Evolutionary conservation across 169 alveolate genomes (phyloP).

Genomic region (Plasmodium blacklocki): DNA sequence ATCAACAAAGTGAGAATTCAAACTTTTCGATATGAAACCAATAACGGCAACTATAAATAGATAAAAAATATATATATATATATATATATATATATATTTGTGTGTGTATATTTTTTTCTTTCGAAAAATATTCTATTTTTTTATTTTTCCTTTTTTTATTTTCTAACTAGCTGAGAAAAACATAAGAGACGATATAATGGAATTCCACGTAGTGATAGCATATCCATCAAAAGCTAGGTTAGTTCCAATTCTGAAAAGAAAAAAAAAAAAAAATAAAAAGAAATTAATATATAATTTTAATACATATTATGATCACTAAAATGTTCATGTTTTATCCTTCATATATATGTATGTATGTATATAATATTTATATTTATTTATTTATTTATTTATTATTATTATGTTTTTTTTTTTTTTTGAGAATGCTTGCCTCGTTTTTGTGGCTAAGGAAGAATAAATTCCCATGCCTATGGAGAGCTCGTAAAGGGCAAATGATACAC

Average conservation of each 20-base stretch:
- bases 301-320: neutral
- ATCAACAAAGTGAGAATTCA: slow-evolving; percentile 42
- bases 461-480: slow-evolving; percentile 85
- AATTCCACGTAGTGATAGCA: slow-evolving; percentile 58
- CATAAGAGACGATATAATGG: slow-evolving; percentile 57
- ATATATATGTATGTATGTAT: neutral
- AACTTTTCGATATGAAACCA: slow-evolving; percentile 49
- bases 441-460: slow-evolving; percentile 82
- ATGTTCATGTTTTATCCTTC: neutral
- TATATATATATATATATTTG: too few species aligned
- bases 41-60: slow-evolving; percentile 34
- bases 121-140: neutral
- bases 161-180: slow-evolving; percentile 63
- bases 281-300: neutral
- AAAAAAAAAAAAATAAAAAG: neutral
- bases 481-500: slow-evolving; percentile 81
- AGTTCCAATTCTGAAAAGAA: slow-evolving; percentile 55
- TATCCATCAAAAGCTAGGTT: slow-evolving; percentile 64
- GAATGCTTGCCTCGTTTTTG: slow-evolving; percentile 67
- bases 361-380: neutral
- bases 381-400: too few species aligned
- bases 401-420: too few species aligned
- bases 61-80: neutral
- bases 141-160: neutral
- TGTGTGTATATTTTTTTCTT: too few species aligned